phyloP scores from a whole-genome alignment of 352 stramenopile species.

The Phytophthora hybrid region DNA sequence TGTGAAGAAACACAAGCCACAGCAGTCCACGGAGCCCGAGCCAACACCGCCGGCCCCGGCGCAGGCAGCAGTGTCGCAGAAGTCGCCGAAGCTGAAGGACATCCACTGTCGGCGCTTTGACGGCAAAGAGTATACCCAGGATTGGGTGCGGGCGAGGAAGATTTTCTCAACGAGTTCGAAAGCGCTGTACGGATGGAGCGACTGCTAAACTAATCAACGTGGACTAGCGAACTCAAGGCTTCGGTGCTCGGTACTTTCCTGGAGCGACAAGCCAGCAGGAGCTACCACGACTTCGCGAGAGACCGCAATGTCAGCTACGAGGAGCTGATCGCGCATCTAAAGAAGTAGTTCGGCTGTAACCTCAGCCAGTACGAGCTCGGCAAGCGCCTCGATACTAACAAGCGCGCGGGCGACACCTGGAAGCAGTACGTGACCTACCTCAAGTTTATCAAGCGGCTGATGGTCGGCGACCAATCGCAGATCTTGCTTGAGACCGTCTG shows the following conservation, averaged over 20 bases:
- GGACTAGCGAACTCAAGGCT: conserved; percentile 3
- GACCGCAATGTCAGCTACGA: conserved; percentile 6
- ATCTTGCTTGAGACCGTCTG: conserved; percentile 15
- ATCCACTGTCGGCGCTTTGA: conserved; percentile 17
- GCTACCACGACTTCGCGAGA: conserved; percentile 6
- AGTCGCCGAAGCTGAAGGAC: conserved; percentile 11
- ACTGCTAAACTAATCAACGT: conserved; percentile 11
- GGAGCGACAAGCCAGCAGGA: background rate
- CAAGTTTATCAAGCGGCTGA: conserved; percentile 15
- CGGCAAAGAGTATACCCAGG: conserved; percentile 11
- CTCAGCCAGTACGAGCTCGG: conserved; percentile 19
- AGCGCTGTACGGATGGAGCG: conserved; percentile 6
- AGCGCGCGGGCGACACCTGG: conserved; percentile 10
- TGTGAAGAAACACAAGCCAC: no score
- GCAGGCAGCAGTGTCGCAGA: background rate
- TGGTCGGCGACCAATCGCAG: conserved; percentile 13
- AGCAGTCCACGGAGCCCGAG: background rate
- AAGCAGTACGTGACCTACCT: conserved; percentile 19
- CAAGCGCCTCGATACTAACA: conserved; percentile 8
- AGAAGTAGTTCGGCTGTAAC: conserved; percentile 20
- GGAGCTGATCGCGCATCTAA: conserved; percentile 1
- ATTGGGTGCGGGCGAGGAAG: background rate
- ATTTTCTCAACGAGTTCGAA: conserved; percentile 15
- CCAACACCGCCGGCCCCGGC: background rate
- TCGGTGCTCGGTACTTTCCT: conserved; percentile 18